phyloP scores from a whole-genome alignment of 2,329 filamentous ascomycete species.

The Sporothrix brasiliensis region DNA sequence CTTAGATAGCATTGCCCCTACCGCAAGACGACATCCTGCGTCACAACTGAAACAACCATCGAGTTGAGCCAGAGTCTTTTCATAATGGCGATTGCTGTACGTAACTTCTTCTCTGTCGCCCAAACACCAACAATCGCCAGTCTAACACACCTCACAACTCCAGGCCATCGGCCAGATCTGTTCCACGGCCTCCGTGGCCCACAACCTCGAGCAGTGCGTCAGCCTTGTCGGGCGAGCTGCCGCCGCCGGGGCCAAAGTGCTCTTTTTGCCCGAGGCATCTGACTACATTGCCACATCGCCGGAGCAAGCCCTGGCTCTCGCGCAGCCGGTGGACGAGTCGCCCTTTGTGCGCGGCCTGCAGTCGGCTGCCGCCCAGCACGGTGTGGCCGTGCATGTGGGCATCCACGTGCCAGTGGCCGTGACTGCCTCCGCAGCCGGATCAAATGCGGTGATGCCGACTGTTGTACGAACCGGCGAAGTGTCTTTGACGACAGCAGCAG shows the following conservation, averaged over 20 bases:
- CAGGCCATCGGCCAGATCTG: conserved; percentile 90
- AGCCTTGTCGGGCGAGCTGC: conserved; percentile 72
- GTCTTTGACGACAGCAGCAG: neutral
- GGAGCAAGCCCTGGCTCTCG: conserved; percentile 70
- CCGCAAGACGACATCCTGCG: neutral
- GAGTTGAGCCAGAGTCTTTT: neutral
- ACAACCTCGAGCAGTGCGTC: conserved; percentile 80
- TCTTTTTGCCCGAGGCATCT: conserved; percentile 90
- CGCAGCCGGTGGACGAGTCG: conserved; percentile 64
- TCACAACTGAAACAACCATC: neutral
- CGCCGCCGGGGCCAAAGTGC: conserved; percentile 71
- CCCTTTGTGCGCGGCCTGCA: conserved; percentile 78
- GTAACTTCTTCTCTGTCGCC: neutral
- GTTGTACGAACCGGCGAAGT: conserved; percentile 38
- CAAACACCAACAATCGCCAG: fast-evolving
- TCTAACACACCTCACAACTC: neutral
- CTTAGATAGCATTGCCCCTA: conserved; percentile 7
- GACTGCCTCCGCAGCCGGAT: conserved; percentile 39
- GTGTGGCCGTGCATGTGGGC: conserved; percentile 78
- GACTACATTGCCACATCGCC: conserved; percentile 80
- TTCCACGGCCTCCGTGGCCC: conserved; percentile 74
- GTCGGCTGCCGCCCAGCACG: conserved; percentile 63
- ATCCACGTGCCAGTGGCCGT: conserved; percentile 72
- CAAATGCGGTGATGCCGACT: conserved; percentile 37
- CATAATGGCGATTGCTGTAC: conserved; percentile 26